phyloP scores from a whole-genome alignment of 2,329 filamentous ascomycete species.

The Diaporthe citriasiana region DNA sequence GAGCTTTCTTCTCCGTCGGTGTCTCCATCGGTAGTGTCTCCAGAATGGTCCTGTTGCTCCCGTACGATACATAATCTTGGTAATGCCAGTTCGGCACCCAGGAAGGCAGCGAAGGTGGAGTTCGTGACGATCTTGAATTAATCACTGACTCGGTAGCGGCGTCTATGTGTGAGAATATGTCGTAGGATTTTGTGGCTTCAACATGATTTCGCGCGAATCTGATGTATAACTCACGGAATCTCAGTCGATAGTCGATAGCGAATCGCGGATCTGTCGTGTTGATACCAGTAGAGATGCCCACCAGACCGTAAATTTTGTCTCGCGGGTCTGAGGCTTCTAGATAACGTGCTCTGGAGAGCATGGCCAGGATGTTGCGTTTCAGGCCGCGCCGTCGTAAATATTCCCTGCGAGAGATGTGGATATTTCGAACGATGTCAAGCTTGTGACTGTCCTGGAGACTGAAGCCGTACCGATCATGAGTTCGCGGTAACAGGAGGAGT shows the following conservation, averaged over 20 bases:
- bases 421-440: conserved; percentile 8
- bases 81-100: conserved; percentile 21
- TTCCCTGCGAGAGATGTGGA: conserved; percentile 1
- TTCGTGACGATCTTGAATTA: neutral
- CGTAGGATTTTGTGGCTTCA: conserved; percentile 3
- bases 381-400: conserved; percentile 1
- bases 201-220: conserved; percentile 11
- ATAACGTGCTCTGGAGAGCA: neutral
- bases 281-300: conserved; percentile 4
- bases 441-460: conserved; percentile 4
- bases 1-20: neutral
- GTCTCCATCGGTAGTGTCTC: neutral
- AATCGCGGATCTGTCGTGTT: neutral
- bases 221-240: neutral
- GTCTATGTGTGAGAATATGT: neutral
- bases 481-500: neutral
- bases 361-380: neutral
- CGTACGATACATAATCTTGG: neutral
- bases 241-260: neutral
- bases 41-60: conserved; percentile 12
- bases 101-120: neutral
- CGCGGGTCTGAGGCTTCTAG: conserved; percentile 12
- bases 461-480: conserved; percentile 2
- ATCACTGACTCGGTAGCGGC: neutral
- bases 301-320: conserved; percentile 15